Base-by-base conservation (phyloP, 495 filamentous ascomycete genomes). In the Cryomyces minteri region DNA sequence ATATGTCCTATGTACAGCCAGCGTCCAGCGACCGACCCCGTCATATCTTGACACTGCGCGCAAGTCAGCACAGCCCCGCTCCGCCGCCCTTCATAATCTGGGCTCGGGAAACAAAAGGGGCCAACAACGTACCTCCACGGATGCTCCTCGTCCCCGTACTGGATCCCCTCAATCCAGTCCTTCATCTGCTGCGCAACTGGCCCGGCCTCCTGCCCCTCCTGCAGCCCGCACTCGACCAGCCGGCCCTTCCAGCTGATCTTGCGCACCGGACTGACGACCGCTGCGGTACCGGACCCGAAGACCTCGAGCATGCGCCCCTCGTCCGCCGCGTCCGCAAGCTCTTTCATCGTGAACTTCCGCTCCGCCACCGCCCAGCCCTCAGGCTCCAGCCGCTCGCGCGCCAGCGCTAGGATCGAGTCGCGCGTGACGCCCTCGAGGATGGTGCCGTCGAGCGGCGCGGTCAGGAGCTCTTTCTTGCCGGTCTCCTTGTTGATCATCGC, bases 371-470 rank as follows among this genome's bases (percentile, higher is more conserved):
- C 71, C 90, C 88, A 96, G 36, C 90, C 90, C 62, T 93, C 70
- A n/a, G 80, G 80, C 7, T 53, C 72, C 5, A 98, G 69, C 57
- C 77, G 68, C 68, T 96, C 88, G 12, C 79, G 69, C 33, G 88
- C 90, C 10, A 98, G 78, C 3, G 67, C 63, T 7, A 98, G 69
- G 5, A 98, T 75, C 8, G 80, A 88, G 59, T 95, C 88, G 50
- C 90, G 70, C 11, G 85, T 94, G 10, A 98, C 85, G 53, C 90
- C 90, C 56, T 92, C 84, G 31, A 98, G 71, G 50, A 98, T 96
- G n/a, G 86, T 98, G 30, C 92, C 90, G 59, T 96, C 90, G 18
- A 98, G 68, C 44, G 90, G 88, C 41, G 88, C 83, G 12, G 90
- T 98, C 49, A 94, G 61, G 11, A 98, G 70, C 67, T 92, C 84